Conservation (phyloP, 2,329 filamentous ascomycete genomes). For the Tolypocladium amazonense region DNA sequence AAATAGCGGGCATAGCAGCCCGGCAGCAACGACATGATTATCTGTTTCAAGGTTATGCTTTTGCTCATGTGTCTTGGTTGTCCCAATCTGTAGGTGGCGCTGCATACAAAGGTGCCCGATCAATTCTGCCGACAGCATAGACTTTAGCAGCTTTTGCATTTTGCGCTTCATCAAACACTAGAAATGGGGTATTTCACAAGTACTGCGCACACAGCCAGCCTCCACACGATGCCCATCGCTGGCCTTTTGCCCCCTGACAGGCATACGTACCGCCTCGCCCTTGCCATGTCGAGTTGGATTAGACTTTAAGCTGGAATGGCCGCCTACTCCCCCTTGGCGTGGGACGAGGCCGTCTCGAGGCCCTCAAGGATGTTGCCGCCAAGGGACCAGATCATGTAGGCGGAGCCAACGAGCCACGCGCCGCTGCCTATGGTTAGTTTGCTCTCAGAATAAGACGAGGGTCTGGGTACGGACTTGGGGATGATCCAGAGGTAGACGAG, state of each 20-base stretch:
- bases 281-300: background rate
- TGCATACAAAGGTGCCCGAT: background rate
- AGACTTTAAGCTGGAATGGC: background rate
- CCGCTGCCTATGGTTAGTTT: conserved; percentile 26
- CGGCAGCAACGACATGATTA: background rate
- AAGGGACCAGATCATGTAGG: conserved; percentile 39
- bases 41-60: background rate
- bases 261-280: background rate
- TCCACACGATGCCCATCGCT: background rate
- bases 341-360: conserved; percentile 26
- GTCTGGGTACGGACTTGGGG: conserved; percentile 38
- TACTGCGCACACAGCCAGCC: background rate
- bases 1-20: background rate
- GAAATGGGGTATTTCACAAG: background rate
- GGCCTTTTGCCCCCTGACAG: background rate
- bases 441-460: background rate
- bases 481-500: conserved; percentile 46
- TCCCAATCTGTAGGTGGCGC: background rate
- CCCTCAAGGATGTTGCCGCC: conserved; percentile 38
- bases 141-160: background rate
- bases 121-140: background rate
- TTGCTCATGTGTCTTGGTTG: too few relatives aligned
- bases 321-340: conserved; percentile 28
- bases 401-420: conserved; percentile 41
- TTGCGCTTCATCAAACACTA: background rate